Percentiles rank a stretch among this genome's conserved stretches.
phyloP scores from a whole-genome alignment of 352 stramenopile species.

The Globisporangium recalcitrans region DNA sequence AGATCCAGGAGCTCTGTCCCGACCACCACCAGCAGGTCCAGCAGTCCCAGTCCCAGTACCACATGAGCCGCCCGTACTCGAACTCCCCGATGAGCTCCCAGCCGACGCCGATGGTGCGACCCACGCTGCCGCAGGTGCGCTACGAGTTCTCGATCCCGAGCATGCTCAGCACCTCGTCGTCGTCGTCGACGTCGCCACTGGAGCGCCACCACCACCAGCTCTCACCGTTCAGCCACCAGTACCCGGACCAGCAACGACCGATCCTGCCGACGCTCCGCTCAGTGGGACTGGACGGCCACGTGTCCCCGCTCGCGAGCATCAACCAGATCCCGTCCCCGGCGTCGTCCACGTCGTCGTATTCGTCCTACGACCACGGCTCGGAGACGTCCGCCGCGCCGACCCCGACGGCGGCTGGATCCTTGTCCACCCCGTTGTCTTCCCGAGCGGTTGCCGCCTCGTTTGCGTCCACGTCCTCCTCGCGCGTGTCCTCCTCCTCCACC shows the following conservation, averaged over 20 bases:
- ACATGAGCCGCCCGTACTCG: background rate
- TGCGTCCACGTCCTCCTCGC: slow-evolving; percentile 10
- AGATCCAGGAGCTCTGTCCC: slow-evolving; percentile 62
- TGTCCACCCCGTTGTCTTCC: background rate
- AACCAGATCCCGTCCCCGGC: slow-evolving; percentile 7
- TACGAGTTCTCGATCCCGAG: slow-evolving; percentile 18
- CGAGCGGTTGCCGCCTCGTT: background rate
- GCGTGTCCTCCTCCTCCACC: slow-evolving; percentile 16
- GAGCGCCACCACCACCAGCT: slow-evolving; percentile 1
- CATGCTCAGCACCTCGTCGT: slow-evolving; percentile 9
- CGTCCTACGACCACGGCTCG: slow-evolving; percentile 12
- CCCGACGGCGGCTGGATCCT: background rate
- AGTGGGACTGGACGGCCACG: slow-evolving; percentile 6
- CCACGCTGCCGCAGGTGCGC: slow-evolving; percentile 9
- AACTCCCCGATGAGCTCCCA: background rate
- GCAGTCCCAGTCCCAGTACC: slow-evolving; percentile 14
- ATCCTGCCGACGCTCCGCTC: slow-evolving; percentile 10
- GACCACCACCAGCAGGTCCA: slow-evolving; percentile 39
- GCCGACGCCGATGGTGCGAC: no score
- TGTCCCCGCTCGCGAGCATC: background rate
- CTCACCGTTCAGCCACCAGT: background rate
- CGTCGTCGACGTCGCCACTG: background rate
- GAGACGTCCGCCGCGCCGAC: background rate
- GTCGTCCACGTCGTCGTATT: slow-evolving; percentile 17
- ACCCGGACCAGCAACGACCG: background rate